Conservation (phyloP, 2,329 filamentous ascomycete genomes). For the Apiospora aurea region DNA sequence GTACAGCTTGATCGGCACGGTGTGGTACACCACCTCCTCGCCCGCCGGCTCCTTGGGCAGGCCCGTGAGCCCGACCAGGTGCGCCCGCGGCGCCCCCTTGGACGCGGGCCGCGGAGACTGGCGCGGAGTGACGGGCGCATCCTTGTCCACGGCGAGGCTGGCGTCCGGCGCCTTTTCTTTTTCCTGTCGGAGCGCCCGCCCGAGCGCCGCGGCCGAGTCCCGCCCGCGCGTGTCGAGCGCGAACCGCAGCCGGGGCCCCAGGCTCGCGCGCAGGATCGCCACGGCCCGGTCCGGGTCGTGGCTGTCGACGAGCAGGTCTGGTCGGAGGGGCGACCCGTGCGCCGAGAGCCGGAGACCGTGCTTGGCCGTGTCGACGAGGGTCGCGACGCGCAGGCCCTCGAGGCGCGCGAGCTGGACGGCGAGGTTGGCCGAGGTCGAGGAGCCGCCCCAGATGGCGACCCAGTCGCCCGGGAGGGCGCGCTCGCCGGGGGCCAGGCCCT, state of each 20-base stretch:
- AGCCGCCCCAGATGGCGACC: constrained; percentile 78
- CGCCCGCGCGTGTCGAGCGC: constrained; percentile 73
- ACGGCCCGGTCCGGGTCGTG: constrained; percentile 71
- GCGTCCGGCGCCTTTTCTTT: constrained; percentile 28
- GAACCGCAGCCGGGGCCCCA: constrained; percentile 66
- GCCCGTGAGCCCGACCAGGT: constrained; percentile 73
- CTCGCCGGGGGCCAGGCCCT: constrained; percentile 58
- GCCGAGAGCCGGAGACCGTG: constrained; percentile 66
- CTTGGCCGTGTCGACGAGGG: constrained; percentile 70
- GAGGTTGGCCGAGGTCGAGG: constrained; percentile 73
- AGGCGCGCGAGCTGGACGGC: constrained; percentile 73
- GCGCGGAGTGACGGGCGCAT: constrained; percentile 43
- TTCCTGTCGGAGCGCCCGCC: constrained; percentile 55
- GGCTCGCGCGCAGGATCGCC: constrained; percentile 66
- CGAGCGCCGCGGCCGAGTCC: constrained; percentile 66
- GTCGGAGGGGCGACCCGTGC: constrained; percentile 45
- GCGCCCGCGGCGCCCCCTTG: constrained; percentile 44
- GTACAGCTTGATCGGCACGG: constrained; percentile 78
- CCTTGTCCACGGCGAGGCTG: constrained; percentile 31
- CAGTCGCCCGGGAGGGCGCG: constrained; percentile 69
- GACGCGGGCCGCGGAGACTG: constrained; percentile 44
- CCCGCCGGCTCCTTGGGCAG: constrained; percentile 63
- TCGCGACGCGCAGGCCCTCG: constrained; percentile 68
- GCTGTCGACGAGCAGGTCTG: constrained; percentile 74
- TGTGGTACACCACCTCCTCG: constrained; percentile 62